These are phyloP conservation scores for Neurospora sublineolata DNA, from an alignment of 495 filamentous ascomycete species.

Conservation along the genomic window DNA sequence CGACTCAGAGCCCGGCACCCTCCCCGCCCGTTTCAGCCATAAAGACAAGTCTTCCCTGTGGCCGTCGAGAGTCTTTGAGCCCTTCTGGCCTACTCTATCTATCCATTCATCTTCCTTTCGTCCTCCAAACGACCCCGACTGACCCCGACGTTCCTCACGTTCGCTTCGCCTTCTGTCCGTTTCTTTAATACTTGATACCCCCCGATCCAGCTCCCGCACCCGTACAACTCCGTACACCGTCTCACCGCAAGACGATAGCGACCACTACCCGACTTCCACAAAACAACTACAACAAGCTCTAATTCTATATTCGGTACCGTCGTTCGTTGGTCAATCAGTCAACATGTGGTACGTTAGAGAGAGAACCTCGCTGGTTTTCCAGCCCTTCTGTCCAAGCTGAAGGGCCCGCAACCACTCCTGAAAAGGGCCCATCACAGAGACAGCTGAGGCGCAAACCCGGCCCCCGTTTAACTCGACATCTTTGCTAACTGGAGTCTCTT, in stretches of 20 bases:
- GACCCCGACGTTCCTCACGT: background rate
- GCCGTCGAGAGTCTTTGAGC: background rate
- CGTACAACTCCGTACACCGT: background rate
- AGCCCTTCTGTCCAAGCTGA: background rate
- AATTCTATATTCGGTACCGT: constrained; percentile 5
- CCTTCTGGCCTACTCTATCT: background rate
- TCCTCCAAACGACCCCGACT: background rate
- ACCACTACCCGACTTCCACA: background rate
- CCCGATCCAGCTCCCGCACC: background rate
- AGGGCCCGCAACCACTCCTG: background rate
- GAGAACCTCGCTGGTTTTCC: constrained; percentile 5
- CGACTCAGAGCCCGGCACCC: background rate
- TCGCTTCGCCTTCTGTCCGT: background rate
- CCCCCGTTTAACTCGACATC: background rate
- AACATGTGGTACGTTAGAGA: constrained; percentile 24
- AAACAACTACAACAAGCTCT: background rate
- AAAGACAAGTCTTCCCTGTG: background rate
- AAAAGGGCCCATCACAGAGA: background rate
- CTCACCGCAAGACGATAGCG: background rate
- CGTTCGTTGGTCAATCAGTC: constrained; percentile 17
- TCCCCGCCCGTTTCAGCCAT: background rate
- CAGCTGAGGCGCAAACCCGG: background rate
- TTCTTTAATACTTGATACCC: constrained; percentile 1
- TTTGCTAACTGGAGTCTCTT: background rate
- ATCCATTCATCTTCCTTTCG: background rate